Evolutionary conservation across 2,329 filamentous ascomycete species (phyloP), one percentile per base, ranked within the genome.

Genomic region (Penicillium sp.): DNA sequence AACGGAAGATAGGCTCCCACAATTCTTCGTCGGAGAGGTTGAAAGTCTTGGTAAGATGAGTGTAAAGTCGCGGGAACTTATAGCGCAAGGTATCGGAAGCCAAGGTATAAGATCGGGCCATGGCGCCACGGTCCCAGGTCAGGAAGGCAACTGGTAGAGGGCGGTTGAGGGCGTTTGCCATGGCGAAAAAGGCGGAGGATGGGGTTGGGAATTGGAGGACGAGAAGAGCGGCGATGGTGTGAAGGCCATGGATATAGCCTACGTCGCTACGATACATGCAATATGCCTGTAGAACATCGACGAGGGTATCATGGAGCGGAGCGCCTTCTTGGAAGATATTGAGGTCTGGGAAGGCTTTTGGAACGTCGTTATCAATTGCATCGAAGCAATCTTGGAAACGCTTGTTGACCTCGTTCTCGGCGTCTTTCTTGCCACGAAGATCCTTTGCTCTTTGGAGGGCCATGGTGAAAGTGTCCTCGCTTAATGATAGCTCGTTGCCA

Each of bases 221-320:
- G 13, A 87, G 75, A 5, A 86, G 73, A 8, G 81, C 85, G 21
- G 83, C 84, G 54, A 84, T 79, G 40, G 81, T 79, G 48, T 86
- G 84, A 55, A 84, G 81, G 52, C 83, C 83, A 59, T 80, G 79
- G 49, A 83, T 77, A 58, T 85, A 86, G 49, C 84, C 83, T 38
- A 87, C 81, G 61, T 87, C 84, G 47, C 80, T 81, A 57, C 85
- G 82, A 68, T 87, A 87, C 75, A 84, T 83, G 9, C 81, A 80
- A 67, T 86, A 87, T 27, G 85, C 84, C 59, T 85, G 79, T 56
- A 86, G 77, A 9, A 87, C 79, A 64, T 86, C 78, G 22, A 83
- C 73, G 21, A 87, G 74, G 13, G 79, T 79, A 31, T 81, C 73
- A 57, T 84, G 80, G 22, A 85, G 70, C 2, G 83, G 82, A 6